Percentiles rank a stretch among this genome's conserved stretches.
Conservation (phyloP, 352 stramenopile genomes). For the Globisporangium radiosum region DNA sequence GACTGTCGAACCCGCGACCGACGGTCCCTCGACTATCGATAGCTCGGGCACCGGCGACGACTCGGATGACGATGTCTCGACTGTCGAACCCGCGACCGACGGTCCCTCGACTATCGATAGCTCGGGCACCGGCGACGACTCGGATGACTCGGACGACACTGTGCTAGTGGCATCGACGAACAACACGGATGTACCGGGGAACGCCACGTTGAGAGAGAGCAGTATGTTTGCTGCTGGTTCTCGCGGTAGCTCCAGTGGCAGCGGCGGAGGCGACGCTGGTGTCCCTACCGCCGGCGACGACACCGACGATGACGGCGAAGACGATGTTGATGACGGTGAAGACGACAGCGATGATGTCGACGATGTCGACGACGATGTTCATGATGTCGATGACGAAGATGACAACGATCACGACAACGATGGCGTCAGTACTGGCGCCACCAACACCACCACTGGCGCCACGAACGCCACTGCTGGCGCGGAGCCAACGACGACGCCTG, state of each 20-base stretch:
- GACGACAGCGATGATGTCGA: background rate
- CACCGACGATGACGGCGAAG: background rate
- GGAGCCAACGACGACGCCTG: too few species aligned
- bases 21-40: too few species aligned
- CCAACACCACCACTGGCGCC: too few species aligned
- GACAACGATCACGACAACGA: background rate
- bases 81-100: background rate
- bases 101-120: background rate
- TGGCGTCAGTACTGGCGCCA: too few species aligned
- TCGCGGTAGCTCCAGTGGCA: too few species aligned
- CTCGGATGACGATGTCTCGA: background rate
- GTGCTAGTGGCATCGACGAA: too few species aligned
- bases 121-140: background rate
- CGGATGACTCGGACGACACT: background rate
- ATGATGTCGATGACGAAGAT: slow-evolving; percentile 1
- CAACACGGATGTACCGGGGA: too few species aligned
- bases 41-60: background rate
- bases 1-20: too few species aligned
- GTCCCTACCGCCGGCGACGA: background rate
- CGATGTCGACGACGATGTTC: too few species aligned
- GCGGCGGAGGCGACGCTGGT: background rate
- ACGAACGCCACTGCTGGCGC: too few species aligned
- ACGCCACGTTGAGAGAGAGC: too few species aligned
- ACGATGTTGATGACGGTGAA: slow-evolving; percentile 1
- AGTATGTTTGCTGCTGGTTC: too few species aligned